Base-by-base conservation (phyloP, 306 rosid species). In the Betula pendula region DNA sequence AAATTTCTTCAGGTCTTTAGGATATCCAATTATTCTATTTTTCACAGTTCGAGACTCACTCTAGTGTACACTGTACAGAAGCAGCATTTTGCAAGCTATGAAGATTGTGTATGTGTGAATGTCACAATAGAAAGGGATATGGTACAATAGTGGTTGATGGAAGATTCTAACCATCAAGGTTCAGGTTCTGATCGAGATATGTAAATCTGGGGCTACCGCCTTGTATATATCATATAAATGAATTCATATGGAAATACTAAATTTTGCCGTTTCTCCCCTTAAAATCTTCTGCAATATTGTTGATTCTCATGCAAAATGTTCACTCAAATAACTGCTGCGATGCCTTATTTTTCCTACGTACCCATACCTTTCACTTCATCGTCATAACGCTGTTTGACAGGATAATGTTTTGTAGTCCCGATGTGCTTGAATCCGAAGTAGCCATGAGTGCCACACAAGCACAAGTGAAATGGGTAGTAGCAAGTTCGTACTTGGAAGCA, bases 11-110 rank as follows among this genome's bases (percentile, higher is more conserved):
- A 58, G 65, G 40, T 56, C 38, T 62, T 77, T 83, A 81, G 62
- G 77, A 77, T 79, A 55, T 50, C 6, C 48, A 66, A 74, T 56
- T 55, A 65, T 45, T 69, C 31, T 60, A 15, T 63, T 15, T 43
- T 76, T 15, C n/a, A 52, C 71, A 52, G 70, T 29, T 60, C 13
- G 29, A 76, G 74, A 52, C 44, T 59, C 16, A 70, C 49, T 56
- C 59, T 22, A 49, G 29, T 77, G 73, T 68, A 84, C 71, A n/a
- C 72, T 76, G 85, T 81, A 65, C 73, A 79, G 79, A 84, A 70
- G 73, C 33, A 53, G 69, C 48, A 72, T 53, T 74, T 62, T 76
- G 69, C 53, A 47, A n/a, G 66, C 77, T 55, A 68, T 40, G 25
- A 58, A 77, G 42, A 45, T 71, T 67, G 59, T 52, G 27, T 77